phyloP scores from a whole-genome alignment of 1,139 yeast species.

The Blastobotrys raffinosifermentans region DNA sequence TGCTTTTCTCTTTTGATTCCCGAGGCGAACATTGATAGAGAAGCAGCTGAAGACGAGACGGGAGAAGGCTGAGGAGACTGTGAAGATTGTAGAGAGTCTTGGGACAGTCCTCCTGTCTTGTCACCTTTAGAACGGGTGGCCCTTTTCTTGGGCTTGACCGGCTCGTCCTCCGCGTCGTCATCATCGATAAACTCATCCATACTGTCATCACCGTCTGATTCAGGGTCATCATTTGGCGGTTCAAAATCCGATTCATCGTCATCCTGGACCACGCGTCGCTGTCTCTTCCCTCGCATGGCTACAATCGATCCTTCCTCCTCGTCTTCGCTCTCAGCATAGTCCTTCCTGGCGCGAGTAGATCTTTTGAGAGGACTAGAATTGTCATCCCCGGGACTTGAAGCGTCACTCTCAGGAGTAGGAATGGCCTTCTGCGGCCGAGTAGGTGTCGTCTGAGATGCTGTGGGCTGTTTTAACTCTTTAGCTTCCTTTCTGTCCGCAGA shows the following conservation, averaged over 20 bases:
- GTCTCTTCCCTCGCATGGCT: slow-evolving; percentile 3
- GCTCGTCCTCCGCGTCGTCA: slow-evolving; percentile 15
- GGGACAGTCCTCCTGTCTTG: slow-evolving; percentile 2
- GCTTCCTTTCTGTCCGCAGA: too few relatives aligned
- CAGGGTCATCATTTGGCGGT: not conserved
- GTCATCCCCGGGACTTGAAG: too few relatives aligned
- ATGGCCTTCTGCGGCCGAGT: too few relatives aligned
- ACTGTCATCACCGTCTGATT: not conserved
- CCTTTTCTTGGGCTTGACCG: slow-evolving; percentile 7
- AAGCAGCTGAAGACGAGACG: slow-evolving; percentile 10
- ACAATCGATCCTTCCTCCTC: slow-evolving; percentile 17
- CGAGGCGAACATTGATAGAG: slow-evolving; percentile 10
- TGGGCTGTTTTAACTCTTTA: too few relatives aligned
- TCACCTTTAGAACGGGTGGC: slow-evolving; percentile 7
- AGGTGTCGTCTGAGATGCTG: too few relatives aligned
- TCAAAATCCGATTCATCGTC: slow-evolving; percentile 1
- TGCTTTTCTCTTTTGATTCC: slow-evolving; percentile 2
- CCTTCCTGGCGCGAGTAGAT: too few relatives aligned
- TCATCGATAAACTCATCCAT: slow-evolving; percentile 9
- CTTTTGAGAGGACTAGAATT: too few relatives aligned
- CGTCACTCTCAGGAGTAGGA: too few relatives aligned
- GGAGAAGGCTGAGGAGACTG: not conserved
- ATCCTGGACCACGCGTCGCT: slow-evolving; percentile 3
- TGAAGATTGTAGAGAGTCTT: slow-evolving; percentile 3
- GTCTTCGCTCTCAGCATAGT: slow-evolving; percentile 23